Evolutionary conservation across 192 early-diverging fungal genomes (phyloP), one percentile per base, ranked within the genome.

Genomic region (Piromyces finnis): DNA sequence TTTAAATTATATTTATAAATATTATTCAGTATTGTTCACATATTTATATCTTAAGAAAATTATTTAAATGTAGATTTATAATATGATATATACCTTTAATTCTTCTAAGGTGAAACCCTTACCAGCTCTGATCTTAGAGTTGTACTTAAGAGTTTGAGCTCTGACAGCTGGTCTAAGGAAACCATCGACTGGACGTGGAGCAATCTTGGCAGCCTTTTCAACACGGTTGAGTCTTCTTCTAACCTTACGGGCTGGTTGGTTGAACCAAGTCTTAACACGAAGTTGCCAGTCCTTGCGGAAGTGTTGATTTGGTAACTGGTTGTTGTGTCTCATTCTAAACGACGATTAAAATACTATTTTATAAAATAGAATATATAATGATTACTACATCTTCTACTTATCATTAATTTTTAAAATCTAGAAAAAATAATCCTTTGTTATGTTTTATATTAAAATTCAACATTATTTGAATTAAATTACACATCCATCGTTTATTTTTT

Each of bases 81-180:
- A 32, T 32, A 32, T 9, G 77, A 81, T 29, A 77, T 82, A 79
- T 86, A 94, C 94, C 94, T 98, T 96, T 81, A 99, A 92, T 89
- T 99, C 97, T 82, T 99, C 97, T 78, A 97, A 88, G 79, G 96
- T 97, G 91, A 99, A 99, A 79, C 97, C 97, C 86, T 95, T 94
- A 84, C 97, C 97, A 83, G 92, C 91, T 83, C 97, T 90, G 81
- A 98, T 88, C 93, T 97, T 97, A 86, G 87, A 92, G 94, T 99
- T 99, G 94, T 99, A 98, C 88, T 96, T 96, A 85, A 97, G 82
- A 77, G 97, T 99, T 77, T 94, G 96, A 88, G 94, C 95, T 84
- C 94, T 92, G 82, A 99, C 95, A 81, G 94, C 97, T 27, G 97
- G 96, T 86, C 97, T 94, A 84, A 99, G 91, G 81, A 94, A 91